Conservation (phyloP, 228 moss, liverwort and hornwort genomes). For the Sphagnum fallax region DNA sequence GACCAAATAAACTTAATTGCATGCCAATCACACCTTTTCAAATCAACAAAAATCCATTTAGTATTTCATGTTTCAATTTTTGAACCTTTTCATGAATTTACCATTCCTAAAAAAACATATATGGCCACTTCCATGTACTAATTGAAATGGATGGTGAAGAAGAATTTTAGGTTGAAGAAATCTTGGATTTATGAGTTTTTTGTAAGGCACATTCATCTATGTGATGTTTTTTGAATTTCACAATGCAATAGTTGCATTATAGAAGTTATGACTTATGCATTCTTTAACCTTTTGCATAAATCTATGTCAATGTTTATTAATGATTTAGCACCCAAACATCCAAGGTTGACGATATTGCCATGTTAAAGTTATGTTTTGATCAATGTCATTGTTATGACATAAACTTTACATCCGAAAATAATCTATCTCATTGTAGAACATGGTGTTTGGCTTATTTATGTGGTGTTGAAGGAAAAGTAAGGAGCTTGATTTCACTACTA, state of each 20-base stretch:
- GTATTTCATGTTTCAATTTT: constrained; percentile 2
- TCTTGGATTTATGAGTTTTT: no score
- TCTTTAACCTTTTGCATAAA: not conserved
- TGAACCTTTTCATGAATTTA: not conserved
- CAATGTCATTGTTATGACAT: not conserved
- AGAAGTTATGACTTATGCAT: not conserved
- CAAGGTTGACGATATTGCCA: not conserved
- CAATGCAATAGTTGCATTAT: not conserved
- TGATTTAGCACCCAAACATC: not conserved
- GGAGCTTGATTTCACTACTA: not conserved
- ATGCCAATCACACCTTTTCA: not conserved
- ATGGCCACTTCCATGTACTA: not conserved
- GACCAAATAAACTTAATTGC: no score
- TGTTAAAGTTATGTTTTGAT: not conserved
- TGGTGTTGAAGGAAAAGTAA: not conserved
- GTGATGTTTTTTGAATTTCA: not conserved
- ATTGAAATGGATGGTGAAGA: not conserved
- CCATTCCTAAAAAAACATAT: not conserved
- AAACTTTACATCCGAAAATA: constrained; percentile 1
- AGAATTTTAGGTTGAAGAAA: not conserved
- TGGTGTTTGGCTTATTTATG: constrained; percentile 4
- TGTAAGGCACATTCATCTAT: not conserved
- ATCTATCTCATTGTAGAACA: not conserved
- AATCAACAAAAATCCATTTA: not conserved
- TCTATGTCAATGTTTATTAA: not conserved